phyloP scores from a whole-genome alignment of 2,329 filamentous ascomycete genomes.

The Pseudogymnoascus sp. region DNA sequence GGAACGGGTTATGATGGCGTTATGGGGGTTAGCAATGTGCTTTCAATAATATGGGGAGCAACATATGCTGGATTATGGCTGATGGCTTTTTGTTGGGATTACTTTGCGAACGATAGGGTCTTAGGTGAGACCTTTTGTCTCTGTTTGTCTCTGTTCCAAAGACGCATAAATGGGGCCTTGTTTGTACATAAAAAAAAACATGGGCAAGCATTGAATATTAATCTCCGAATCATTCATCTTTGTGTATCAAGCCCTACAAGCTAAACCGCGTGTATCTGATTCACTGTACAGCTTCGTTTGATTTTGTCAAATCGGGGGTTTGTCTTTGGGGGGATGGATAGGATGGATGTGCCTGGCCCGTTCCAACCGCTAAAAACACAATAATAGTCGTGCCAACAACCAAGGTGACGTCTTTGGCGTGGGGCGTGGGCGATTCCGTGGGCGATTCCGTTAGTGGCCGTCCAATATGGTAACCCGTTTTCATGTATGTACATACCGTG shows the following conservation, averaged over 20 bases:
- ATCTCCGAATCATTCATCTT: background rate
- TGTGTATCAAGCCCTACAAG: background rate
- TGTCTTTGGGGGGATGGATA: background rate
- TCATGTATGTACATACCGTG: background rate
- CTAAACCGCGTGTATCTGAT: background rate
- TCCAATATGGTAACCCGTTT: background rate
- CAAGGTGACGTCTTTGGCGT: background rate
- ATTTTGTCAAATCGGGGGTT: background rate
- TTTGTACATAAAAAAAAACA: background rate
- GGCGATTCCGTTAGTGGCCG: background rate
- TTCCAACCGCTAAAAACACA: background rate
- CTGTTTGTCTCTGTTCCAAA: background rate
- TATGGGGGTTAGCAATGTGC: background rate
- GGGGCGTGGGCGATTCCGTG: constrained; percentile 1
- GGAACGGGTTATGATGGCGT: background rate
- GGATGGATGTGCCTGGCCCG: constrained; percentile 1
- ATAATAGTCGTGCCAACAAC: background rate
- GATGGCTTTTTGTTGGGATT: background rate
- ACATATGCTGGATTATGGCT: background rate
- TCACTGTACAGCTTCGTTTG: background rate
- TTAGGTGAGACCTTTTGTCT: background rate
- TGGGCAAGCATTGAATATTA: background rate
- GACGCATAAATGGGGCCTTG: background rate
- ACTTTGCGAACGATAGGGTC: background rate
- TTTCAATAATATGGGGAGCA: background rate